phyloP scores from a whole-genome alignment of 306 rosid species.

The Clitoria ternatea region DNA sequence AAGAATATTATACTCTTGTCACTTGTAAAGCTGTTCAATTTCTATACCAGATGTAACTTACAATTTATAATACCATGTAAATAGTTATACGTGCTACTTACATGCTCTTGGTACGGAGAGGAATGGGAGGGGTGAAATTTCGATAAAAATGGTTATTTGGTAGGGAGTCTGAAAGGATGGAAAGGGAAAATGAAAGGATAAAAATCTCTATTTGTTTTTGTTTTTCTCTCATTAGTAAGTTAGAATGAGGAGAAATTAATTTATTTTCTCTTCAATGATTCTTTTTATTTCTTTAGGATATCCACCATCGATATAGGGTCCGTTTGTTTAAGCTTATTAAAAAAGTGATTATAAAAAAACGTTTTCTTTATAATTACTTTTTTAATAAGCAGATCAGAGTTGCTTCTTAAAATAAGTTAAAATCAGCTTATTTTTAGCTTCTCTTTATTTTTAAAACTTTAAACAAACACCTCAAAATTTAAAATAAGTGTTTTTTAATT shows the following conservation, averaged over 20 bases:
- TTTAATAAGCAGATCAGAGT: no score
- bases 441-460: no score
- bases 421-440: no score
- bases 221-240: neutral
- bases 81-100: neutral
- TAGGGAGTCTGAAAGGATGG: neutral
- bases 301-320: no score
- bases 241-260: neutral
- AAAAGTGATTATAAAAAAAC: no score
- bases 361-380: no score
- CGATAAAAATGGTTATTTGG: neutral
- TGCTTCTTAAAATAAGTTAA: no score
- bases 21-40: neutral
- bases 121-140: neutral
- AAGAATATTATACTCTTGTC: neutral
- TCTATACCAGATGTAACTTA: neutral
- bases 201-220: neutral
- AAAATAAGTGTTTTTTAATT: no score
- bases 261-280: neutral
- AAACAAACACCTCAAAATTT: no score
- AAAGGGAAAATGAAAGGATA: neutral
- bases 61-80: neutral
- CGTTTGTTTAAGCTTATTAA: no score
- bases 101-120: neutral
- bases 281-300: no score